A percentile compares a stretch with the other conserved stretches of the same genome.
These are phyloP conservation scores for Panellus pusillus DNA, from an alignment of 768 basidiomycete species.

Conservation along the genomic window DNA sequence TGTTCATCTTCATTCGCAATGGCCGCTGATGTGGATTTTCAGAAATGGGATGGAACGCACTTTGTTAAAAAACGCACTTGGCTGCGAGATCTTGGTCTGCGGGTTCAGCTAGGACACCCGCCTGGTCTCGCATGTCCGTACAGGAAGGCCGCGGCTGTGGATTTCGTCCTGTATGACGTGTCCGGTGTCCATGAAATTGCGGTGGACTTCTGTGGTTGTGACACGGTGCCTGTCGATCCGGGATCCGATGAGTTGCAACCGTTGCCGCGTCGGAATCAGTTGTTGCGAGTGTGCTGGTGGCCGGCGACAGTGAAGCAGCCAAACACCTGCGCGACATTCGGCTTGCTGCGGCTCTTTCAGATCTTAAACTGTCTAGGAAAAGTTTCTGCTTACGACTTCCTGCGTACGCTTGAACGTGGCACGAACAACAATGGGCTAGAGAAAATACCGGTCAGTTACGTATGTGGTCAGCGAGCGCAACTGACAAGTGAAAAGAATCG, in stretches of 20 bases:
- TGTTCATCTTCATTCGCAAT: not conserved
- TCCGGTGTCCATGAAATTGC: not conserved
- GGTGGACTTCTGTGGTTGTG: conserved; percentile 1
- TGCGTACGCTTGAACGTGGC: not conserved
- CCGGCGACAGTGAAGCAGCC: conserved; percentile 10
- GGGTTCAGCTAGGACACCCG: conserved; percentile 6
- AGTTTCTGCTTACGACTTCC: conserved; percentile 1
- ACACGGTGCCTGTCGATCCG: not conserved
- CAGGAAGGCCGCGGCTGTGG: no score
- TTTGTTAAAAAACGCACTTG: not conserved
- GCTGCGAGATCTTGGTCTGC: conserved; percentile 3
- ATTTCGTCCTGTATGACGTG: no score
- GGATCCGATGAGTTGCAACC: not conserved
- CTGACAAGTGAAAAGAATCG: not conserved
- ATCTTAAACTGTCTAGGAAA: conserved; percentile 2
- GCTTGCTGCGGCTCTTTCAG: not conserved
- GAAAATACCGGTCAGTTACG: no score
- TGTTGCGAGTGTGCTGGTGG: conserved; percentile 10
- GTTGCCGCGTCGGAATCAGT: conserved; percentile 1
- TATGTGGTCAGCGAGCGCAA: not conserved
- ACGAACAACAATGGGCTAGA: no score
- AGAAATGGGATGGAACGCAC: not conserved
- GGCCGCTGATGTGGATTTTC: not conserved
- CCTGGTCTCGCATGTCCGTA: not conserved
- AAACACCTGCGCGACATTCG: no score